Conservation (phyloP, 2,329 filamentous ascomycete genomes). For the Blumeria hordei region DNA sequence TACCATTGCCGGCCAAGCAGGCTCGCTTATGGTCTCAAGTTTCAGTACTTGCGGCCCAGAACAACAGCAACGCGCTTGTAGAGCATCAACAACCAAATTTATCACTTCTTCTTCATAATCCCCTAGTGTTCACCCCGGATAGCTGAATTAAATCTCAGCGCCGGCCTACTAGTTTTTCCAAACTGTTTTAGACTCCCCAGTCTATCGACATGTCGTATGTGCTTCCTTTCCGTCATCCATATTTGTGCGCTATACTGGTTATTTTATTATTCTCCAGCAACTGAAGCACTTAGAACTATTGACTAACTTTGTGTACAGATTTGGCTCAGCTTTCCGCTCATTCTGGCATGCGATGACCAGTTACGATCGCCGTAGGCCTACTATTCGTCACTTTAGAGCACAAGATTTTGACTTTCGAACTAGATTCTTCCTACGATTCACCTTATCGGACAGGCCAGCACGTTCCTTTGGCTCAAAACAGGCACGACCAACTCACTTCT, state of each 20-base stretch:
- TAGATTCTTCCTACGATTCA: conserved; percentile 82
- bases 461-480: conserved; percentile 63
- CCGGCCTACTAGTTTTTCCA: no score
- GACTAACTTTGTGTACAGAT: conserved; percentile 14
- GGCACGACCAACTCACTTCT: conserved; percentile 62
- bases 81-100: no score
- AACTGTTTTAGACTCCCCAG: no score
- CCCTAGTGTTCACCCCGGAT: no score
- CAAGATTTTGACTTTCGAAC: conserved; percentile 20
- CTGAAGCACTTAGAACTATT: background rate
- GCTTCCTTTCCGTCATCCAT: background rate
- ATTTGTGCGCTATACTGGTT: background rate
- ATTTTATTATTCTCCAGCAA: background rate
- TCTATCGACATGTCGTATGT: background rate
- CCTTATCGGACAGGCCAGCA: conserved; percentile 80
- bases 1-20: no score
- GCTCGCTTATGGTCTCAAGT: no score
- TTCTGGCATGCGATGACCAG: conserved; percentile 81
- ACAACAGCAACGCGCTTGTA: no score
- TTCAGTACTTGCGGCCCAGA: no score
- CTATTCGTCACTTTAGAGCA: conserved; percentile 8
- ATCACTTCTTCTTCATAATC: no score
- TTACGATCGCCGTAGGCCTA: conserved; percentile 37
- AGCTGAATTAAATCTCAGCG: no score
- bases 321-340: conserved; percentile 53